Conservation (phyloP, 176 grass and related monocot species). For the Eragrostis nindensis region DNA sequence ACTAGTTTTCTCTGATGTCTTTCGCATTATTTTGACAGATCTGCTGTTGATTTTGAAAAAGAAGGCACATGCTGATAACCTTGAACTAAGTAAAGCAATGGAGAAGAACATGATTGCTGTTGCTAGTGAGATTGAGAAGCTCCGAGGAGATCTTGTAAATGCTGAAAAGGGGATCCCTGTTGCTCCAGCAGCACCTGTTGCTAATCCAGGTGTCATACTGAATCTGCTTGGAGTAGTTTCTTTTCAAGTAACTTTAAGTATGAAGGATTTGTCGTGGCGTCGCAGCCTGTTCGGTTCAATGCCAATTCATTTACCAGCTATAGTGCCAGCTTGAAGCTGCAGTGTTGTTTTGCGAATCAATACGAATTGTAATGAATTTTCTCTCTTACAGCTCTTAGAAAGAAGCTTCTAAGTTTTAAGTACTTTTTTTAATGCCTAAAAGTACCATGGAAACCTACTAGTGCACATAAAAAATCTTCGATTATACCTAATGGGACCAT, state of each 20-base stretch:
- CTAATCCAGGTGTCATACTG: slow-evolving; percentile 69
- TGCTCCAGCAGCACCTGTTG: slow-evolving; percentile 46
- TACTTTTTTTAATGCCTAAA: too few relatives aligned
- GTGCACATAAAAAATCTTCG: not conserved
- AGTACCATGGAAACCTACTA: not conserved
- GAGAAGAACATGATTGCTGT: slow-evolving; percentile 74
- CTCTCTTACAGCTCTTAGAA: not conserved
- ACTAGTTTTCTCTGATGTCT: slow-evolving; percentile 29
- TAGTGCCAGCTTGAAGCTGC: not conserved
- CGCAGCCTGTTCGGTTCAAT: not conserved
- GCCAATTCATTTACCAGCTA: slow-evolving; percentile 12
- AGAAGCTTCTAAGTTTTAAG: not conserved
- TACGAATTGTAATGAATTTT: slow-evolving; percentile 10
- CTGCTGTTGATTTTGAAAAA: slow-evolving; percentile 96
- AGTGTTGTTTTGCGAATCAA: not conserved
- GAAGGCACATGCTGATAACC: slow-evolving; percentile 90
- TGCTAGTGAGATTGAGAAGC: slow-evolving; percentile 82
- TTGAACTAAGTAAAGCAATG: slow-evolving; percentile 84
- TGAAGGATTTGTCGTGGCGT: slow-evolving; percentile 17
- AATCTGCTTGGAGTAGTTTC: slow-evolving; percentile 18
- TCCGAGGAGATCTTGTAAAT: slow-evolving; percentile 78
- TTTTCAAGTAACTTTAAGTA: slow-evolving; percentile 6
- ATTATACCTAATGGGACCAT: slow-evolving; percentile 1
- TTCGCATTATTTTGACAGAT: slow-evolving; percentile 54
- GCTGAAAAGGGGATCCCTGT: slow-evolving; percentile 57